Percentiles rank a stretch among this genome's conserved stretches.
Evolutionary conservation across 495 filamentous ascomycete species (phyloP).

Genomic region (Penicillium pulvis): DNA sequence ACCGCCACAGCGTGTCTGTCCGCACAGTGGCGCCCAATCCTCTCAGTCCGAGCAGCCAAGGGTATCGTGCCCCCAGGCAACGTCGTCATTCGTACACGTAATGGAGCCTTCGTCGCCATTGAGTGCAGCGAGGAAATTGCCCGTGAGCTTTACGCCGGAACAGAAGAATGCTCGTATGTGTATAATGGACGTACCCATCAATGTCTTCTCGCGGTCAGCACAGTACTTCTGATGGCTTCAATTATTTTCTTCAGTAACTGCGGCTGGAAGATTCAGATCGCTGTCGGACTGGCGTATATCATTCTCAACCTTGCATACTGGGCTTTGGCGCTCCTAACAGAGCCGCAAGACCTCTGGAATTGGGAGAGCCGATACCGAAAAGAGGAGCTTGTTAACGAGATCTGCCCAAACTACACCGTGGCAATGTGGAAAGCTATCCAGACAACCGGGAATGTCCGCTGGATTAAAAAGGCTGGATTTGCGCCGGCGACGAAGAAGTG

Average conservation of each 20-base stretch:
- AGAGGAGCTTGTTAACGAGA: conserved; percentile 11
- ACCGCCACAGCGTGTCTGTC: conserved; percentile 22
- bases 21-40: conserved; percentile 50
- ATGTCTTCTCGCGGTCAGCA: conserved; percentile 57
- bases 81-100: conserved; percentile 60
- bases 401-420: conserved; percentile 46
- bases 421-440: conserved; percentile 60
- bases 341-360: conserved; percentile 15
- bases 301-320: conserved; percentile 63
- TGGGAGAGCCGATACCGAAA: conserved; percentile 28
- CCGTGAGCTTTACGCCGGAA: conserved; percentile 63
- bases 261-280: conserved; percentile 58
- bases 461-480: conserved; percentile 49
- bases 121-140: conserved; percentile 64
- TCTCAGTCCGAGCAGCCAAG: conserved; percentile 49
- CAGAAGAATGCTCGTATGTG: conserved; percentile 58
- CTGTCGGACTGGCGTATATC: conserved; percentile 59
- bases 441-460: conserved; percentile 50
- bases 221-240: conserved; percentile 60
- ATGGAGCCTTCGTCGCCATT: conserved; percentile 63
- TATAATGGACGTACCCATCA: conserved; percentile 40
- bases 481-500: conserved; percentile 53
- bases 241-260: conserved; percentile 65
- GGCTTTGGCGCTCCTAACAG: conserved; percentile 29
- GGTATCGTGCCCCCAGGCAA: conserved; percentile 58